These are phyloP conservation scores for Flaveria bidentis DNA, from an alignment of 129 eudicot species.

Conservation along the genomic window DNA sequence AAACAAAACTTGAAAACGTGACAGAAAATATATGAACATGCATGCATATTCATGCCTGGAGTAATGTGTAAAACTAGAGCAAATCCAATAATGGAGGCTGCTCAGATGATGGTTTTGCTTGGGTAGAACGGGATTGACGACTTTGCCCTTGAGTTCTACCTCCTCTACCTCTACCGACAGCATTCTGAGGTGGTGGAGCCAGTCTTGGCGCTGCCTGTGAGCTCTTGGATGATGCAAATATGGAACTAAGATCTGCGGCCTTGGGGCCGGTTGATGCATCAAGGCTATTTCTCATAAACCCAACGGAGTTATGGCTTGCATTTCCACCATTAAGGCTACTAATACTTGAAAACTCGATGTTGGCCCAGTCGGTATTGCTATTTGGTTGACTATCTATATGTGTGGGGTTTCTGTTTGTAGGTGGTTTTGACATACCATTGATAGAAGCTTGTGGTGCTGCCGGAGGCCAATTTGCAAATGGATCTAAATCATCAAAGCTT, in stretches of 20 bases:
- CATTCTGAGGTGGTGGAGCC: constrained; percentile 88
- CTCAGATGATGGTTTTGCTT: constrained; percentile 52
- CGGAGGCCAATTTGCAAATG: constrained; percentile 91
- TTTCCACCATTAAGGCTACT: constrained; percentile 35
- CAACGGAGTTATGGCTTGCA: constrained; percentile 44
- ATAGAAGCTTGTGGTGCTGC: constrained; percentile 40
- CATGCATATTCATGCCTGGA: constrained; percentile 13
- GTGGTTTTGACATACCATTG: constrained; percentile 32
- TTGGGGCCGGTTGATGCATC: constrained; percentile 50
- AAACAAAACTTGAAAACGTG: constrained; percentile 24
- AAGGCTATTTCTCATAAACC: constrained; percentile 53
- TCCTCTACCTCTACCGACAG: constrained; percentile 92
- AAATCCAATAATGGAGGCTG: constrained; percentile 86
- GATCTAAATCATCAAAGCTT: constrained; percentile 80
- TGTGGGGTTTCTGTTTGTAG: constrained; percentile 4
- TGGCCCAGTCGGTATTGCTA: constrained; percentile 45
- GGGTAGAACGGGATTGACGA: constrained; percentile 35
- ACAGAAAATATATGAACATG: constrained; percentile 29
- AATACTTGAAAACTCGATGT: constrained; percentile 37
- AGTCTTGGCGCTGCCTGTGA: constrained; percentile 56
- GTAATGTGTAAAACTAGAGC: constrained; percentile 45
- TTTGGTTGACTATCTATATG: constrained; percentile 41
- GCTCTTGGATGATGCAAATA: constrained; percentile 58
- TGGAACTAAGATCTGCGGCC: constrained; percentile 65
- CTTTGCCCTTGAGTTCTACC: constrained; percentile 43